These are phyloP conservation scores for Spinellus fusiger DNA, from an alignment of 192 early-diverging fungal genomes.

Conservation along the genomic window DNA sequence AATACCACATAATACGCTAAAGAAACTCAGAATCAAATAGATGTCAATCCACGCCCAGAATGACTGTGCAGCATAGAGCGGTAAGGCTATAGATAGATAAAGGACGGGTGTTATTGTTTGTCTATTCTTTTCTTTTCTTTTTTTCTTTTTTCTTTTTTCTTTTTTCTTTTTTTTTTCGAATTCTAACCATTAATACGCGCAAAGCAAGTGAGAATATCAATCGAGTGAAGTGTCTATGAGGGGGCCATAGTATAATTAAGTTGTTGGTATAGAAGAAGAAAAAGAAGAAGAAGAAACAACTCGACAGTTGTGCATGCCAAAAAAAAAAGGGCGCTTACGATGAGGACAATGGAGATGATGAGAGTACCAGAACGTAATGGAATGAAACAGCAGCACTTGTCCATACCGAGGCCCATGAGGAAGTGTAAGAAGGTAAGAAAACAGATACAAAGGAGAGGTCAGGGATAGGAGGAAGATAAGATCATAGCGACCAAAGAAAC, in stretches of 20 bases:
- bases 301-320: neutral
- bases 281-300: neutral
- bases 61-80: conserved; percentile 17
- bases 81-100: conserved; percentile 4
- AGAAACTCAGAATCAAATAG: conserved; percentile 12
- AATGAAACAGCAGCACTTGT: conserved; percentile 26
- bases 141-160: neutral
- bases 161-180: neutral
- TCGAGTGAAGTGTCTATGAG: conserved; percentile 3
- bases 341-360: conserved; percentile 21
- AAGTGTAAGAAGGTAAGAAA: neutral
- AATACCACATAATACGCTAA: conserved; percentile 10
- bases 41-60: conserved; percentile 12
- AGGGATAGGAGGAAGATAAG: neutral
- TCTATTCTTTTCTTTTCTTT: no score
- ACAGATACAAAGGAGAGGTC: neutral
- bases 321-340: conserved; percentile 4
- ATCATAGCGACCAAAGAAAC: neutral
- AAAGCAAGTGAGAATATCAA: conserved; percentile 21
- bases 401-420: conserved; percentile 9
- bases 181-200: conserved; percentile 18
- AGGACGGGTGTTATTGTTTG: neutral
- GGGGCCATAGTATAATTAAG: neutral
- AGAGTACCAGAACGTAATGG: conserved; percentile 23
- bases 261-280: no score